A percentile compares a stretch with the other conserved stretches of the same genome.
Evolutionary conservation across 1,284 basidiomycete genomes (phyloP).

Genomic region (Ustilago xerochloae): DNA sequence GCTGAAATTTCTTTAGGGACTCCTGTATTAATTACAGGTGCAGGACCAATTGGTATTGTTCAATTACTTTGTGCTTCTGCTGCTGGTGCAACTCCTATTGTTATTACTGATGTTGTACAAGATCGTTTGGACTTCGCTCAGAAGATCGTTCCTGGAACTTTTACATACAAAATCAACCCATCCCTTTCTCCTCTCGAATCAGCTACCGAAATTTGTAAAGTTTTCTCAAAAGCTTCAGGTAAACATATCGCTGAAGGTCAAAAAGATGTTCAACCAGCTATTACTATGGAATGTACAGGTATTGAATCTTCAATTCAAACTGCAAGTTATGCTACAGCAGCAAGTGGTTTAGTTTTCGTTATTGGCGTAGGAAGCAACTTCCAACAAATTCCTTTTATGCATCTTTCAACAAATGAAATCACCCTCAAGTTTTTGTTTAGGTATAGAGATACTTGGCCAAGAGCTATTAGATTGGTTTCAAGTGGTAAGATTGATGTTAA

Average conservation of each 20-base stretch:
- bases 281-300: conserved; percentile 81
- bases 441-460: conserved; percentile 74
- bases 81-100: conserved; percentile 72
- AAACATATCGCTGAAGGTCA: conserved; percentile 34
- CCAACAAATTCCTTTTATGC: conserved; percentile 70
- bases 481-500: conserved; percentile 85
- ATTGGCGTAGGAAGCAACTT: conserved; percentile 71
- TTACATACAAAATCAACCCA: conserved; percentile 64
- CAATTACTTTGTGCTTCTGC: conserved; percentile 72
- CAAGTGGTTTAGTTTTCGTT: conserved; percentile 72
- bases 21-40: conserved; percentile 50
- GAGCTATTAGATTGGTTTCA: conserved; percentile 83
- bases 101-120: conserved; percentile 72
- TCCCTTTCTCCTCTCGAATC: conserved; percentile 30
- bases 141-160: conserved; percentile 71
- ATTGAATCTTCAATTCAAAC: conserved; percentile 87
- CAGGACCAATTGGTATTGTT: conserved; percentile 72
- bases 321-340: conserved; percentile 70
- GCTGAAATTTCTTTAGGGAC: conserved; percentile 70
- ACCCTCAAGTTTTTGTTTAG: conserved; percentile 71
- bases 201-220: conserved; percentile 52
- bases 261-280: conserved; percentile 47
- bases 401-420: conserved; percentile 72
- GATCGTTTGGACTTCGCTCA: conserved; percentile 72
- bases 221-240: conserved; percentile 54